Percentiles rank a stretch among this genome's conserved stretches.
Evolutionary conservation across 441 rosid species (phyloP).

Genomic region (Populus hybrid): DNA sequence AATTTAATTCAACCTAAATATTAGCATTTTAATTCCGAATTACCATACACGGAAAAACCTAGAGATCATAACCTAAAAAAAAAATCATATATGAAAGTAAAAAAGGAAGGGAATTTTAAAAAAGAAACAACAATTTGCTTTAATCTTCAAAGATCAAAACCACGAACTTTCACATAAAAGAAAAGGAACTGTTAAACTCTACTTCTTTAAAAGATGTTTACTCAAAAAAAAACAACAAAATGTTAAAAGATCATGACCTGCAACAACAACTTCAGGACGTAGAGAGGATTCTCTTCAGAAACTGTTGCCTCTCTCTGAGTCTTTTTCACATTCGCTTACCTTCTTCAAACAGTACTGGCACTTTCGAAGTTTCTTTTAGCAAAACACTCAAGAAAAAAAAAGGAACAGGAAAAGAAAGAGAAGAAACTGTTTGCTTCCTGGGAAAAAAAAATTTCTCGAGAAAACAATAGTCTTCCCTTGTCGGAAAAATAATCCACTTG

Average conservation of each 20-base stretch:
- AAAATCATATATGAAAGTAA: neutral
- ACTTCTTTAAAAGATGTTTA: neutral
- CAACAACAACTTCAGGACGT: too few relatives aligned
- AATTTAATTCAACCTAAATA: too few relatives aligned
- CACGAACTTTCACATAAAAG: neutral
- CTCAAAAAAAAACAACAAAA: neutral
- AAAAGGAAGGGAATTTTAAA: neutral
- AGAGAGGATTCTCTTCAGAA: conserved; percentile 11
- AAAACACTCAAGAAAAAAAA: conserved; percentile 1
- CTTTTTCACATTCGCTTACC: conserved; percentile 26
- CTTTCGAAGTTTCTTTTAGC: conserved; percentile 11
- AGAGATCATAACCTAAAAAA: conserved; percentile 20
- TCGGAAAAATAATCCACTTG: conserved; percentile 25
- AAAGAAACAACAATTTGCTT: neutral
- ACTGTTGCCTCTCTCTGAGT: conserved; percentile 8
- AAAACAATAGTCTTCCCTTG: conserved; percentile 15
- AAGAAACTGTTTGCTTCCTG: conserved; percentile 25
- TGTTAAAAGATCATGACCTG: conserved; percentile 29
- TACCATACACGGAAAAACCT: neutral
- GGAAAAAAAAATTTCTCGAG: neutral
- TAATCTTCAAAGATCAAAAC: conserved; percentile 8
- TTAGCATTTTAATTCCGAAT: neutral
- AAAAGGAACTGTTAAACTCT: conserved; percentile 1
- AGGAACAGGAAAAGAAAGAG: neutral
- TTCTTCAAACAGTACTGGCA: conserved; percentile 19